Evolutionary conservation across 2,329 filamentous ascomycete genomes (phyloP), one percentile per base, ranked within the genome.

Genomic region (Colletotrichum australisinense): DNA sequence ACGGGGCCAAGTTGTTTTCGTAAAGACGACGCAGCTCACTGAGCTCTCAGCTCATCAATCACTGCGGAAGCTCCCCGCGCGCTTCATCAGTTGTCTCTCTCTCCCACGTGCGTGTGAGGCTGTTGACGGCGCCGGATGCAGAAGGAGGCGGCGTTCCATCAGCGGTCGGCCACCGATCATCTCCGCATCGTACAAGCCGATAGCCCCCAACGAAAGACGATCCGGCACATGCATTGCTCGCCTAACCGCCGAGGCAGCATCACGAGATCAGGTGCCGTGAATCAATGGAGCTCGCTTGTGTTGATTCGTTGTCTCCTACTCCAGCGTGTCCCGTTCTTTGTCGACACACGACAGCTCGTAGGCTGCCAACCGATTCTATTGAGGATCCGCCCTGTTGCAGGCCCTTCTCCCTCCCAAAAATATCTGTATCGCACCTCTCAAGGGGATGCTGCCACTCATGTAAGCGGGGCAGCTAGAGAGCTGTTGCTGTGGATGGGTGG

Each of bases 221-320:
- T 63, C 24, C 59, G 42, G 53, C 24, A 56, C 19, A 30, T 66
- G 53, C 26, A 52, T 26, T 56, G 70, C 66, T 58, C 70, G 46
- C 55, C 60, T 73, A 64, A 56, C 70, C 70, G 67, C 70, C 55
- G 55, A 65, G 42, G 52, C 70, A 65, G 67, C 55, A 69, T 73
- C 66, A 62, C 59, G 70, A 65, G 32, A 65, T 69, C 55, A 60
- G 55, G 42, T 69, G 58, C 60, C 59, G 46, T 73, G 53, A 38
- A 49, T 35, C 11, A 42, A 69, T 60, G 59, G 59, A 56, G 53
- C 35, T 35, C 19, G 26, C n/a, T 38, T 52, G 35, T 24, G 32
- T 42, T 65, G 53, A 69, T 69, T 65, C 59, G 70, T 35, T n/a
- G 22, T 42, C 22, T 56, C 8, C 14, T 19, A 19, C 28, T 24